Conservation (phyloP, 768 basidiomycete species). For the Lenzites betulinus region DNA sequence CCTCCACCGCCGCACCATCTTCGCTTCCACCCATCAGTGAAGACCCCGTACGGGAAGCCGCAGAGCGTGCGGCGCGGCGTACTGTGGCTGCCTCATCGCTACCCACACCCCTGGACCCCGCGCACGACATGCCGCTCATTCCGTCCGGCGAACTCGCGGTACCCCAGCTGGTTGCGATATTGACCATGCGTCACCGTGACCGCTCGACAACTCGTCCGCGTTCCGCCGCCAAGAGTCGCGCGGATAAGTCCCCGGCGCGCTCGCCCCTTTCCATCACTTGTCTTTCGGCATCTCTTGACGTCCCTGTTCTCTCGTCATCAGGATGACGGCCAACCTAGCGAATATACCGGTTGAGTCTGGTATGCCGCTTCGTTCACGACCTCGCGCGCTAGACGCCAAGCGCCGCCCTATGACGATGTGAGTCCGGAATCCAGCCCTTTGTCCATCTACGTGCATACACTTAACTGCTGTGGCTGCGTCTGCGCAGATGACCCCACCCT, state of each 20-base stretch:
- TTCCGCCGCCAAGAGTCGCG: conserved; percentile 11
- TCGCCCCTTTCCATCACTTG: conserved; percentile 11
- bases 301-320: conserved; percentile 1
- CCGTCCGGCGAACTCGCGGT: conserved; percentile 20
- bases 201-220: conserved; percentile 25
- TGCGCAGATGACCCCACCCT: conserved; percentile 11
- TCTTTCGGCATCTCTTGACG: neutral
- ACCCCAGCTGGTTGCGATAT: conserved; percentile 30
- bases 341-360: conserved; percentile 1
- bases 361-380: conserved; percentile 12
- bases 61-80: conserved; percentile 15
- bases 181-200: conserved; percentile 31
- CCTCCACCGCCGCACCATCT: neutral
- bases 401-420: conserved; percentile 17
- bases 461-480: neutral
- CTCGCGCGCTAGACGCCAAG: neutral
- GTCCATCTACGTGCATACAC: neutral
- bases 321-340: conserved; percentile 2
- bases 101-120: neutral
- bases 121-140: conserved; percentile 4
- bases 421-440: neutral
- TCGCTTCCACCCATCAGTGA: neutral
- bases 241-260: neutral
- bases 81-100: conserved; percentile 5
- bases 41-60: conserved; percentile 7